Evolutionary conservation across 2,329 filamentous ascomycete genomes (phyloP), one percentile per base, ranked within the genome.

Genomic region (Rutstroemia sp.): DNA sequence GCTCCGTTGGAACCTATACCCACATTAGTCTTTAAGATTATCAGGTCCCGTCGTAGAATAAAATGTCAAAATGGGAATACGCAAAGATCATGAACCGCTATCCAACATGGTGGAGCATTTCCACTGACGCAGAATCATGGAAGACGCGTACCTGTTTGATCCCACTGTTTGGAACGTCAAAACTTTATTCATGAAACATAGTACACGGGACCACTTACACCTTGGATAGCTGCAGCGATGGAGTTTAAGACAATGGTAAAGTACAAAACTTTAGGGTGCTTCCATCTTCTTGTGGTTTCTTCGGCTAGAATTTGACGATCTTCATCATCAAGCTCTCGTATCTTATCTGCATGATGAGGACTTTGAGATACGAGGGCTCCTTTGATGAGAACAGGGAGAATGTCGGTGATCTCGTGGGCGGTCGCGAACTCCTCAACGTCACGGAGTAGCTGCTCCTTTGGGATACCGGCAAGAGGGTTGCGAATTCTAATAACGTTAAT

Each of bases 291-390:
- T 21, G 80, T 74, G 41, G 79, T 75, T 68, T 89, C 86, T 58
- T 84, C 75, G 34, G 73, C 74, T n/a, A 94, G 76, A 12, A 75
- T 76, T n/a, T 77, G 72, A 57, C 84, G 79, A 67, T 88, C 86
- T 0, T 75, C 73, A 9, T 84, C 76, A 51, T 76, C 73, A 1
- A 92, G 76, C 53, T 80, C 73, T 61, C 79, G 78, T 4, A 69
- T 71, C 47, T 90, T 77, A 41, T 78, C 73, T 57, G 88, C 85
- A 68, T 80, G 88, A 30, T 76, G 75, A 0, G 87, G 87, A 63
- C 86, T 82, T 68, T 89, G 87, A 2, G 88, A 89, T 14, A 91
- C 80, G 6, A 92, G 76, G 5, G 88, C 89, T 38, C 87, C 88
- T 64, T 86, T 86, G 56, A 80, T 76, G 54, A 91, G 75, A 17